A percentile compares a stretch with the other conserved stretches of the same genome.
phyloP scores from a whole-genome alignment of 345 rosid genomes.

The Aethionema arabicum region DNA sequence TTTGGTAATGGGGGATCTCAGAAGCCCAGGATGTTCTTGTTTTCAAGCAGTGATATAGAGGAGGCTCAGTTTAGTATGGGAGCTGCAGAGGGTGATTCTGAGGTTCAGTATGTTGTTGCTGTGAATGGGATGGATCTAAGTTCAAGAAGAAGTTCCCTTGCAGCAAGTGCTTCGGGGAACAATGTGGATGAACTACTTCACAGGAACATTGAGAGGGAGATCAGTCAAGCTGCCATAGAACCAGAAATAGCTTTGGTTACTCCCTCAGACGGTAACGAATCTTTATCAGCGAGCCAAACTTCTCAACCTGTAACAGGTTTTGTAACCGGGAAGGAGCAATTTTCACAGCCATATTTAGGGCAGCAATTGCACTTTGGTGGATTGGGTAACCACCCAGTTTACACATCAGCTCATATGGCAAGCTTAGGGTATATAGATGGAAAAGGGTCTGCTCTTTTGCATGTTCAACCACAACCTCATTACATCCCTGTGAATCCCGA shows the following conservation, averaged over 20 bases:
- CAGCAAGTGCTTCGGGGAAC: slow-evolving; percentile 22
- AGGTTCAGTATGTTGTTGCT: slow-evolving; percentile 44
- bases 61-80: slow-evolving; percentile 33
- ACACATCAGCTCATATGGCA: slow-evolving; percentile 35
- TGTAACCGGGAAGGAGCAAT: slow-evolving; percentile 28
- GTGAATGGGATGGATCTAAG: slow-evolving; percentile 40
- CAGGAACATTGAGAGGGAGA: slow-evolving; percentile 28
- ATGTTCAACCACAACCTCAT: slow-evolving; percentile 32
- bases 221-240: slow-evolving; percentile 36
- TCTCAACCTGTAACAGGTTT: slow-evolving; percentile 36
- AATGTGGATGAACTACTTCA: slow-evolving; percentile 35
- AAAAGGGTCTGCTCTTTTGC: slow-evolving; percentile 33
- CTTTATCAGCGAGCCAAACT: slow-evolving; percentile 29
- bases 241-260: slow-evolving; percentile 31
- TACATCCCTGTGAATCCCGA: slow-evolving; percentile 33
- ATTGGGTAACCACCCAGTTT: slow-evolving; percentile 33
- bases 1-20: slow-evolving; percentile 40
- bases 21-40: slow-evolving; percentile 41
- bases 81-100: slow-evolving; percentile 38
- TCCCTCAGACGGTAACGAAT: slow-evolving; percentile 28
- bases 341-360: slow-evolving; percentile 38
- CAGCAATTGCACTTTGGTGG: slow-evolving; percentile 29
- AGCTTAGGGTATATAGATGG: slow-evolving; percentile 30
- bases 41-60: slow-evolving; percentile 40
- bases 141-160: slow-evolving; percentile 31